Evolutionary conservation across 176 grass and related monocot species (phyloP), one percentile per base, ranked within the genome.

Genomic region (Phoenix dactylifera): DNA sequence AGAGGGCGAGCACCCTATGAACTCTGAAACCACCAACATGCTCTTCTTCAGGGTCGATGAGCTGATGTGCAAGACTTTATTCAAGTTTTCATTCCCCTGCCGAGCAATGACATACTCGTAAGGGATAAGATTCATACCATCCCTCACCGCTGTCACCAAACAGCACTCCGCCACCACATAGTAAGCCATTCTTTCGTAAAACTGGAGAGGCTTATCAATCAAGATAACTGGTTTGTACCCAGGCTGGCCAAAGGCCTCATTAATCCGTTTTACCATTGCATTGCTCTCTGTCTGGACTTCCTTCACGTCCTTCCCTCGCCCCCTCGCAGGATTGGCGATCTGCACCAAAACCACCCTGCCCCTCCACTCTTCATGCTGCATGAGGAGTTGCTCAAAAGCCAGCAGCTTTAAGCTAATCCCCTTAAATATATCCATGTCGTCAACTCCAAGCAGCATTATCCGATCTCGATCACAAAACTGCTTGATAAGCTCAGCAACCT

Each of bases 371-470:
- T 25, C 51, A 35, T 68, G 52, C 25, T 35, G 26, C 18, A 35
- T 39, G 5, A 68, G 65, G 18, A 68, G 52, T 0, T 57, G 65
- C 65, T 68, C 65, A 5, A 68, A 68, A 6, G 65, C 65, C 28
- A 68, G 52, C 51, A 68, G 19, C 65, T 68, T 68, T 28, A 68
- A 52, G 28, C 54, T 56, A 26, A 67, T 67, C 15, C 64, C 64
- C 64, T 67, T 67, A 24, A 67, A 67, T 49, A 67, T 67, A 24
- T 67, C 64, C 64, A 67, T 67, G 18, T 67, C 64, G 7, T 67
- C 64, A 6, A 67, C 26, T 16, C 64, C 64, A 0, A 67, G 64
- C n/a, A 67, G 51, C 51, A 67, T n/a, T 51, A 51, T 67, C 51
- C 51, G 51, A n/a, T 49, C 64, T 6, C 18, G 17, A 44, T 44